A percentile compares a stretch with the other conserved stretches of the same genome.
phyloP scores from a whole-genome alignment of 495 filamentous ascomycete genomes.

The Podospora pseudopauciseta region DNA sequence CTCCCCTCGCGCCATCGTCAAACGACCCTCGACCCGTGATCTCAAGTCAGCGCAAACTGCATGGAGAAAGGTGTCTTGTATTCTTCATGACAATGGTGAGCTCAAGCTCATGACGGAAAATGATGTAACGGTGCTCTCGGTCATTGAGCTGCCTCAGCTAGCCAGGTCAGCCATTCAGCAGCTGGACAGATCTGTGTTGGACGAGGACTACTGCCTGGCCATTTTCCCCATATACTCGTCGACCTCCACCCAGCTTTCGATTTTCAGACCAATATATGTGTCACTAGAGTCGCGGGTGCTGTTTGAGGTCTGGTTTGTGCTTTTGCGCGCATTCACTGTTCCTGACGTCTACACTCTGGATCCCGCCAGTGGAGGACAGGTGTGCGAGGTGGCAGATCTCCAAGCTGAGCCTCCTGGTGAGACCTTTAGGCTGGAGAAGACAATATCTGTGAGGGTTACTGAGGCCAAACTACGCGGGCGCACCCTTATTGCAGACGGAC shows the following conservation, averaged over 20 bases:
- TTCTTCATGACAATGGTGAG: constrained; percentile 89
- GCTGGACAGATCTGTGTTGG: constrained; percentile 85
- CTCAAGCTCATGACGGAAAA: constrained; percentile 86
- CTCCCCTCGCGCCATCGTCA: constrained; percentile 51
- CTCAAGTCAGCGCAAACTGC: constrained; percentile 41
- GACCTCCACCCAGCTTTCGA: constrained; percentile 58
- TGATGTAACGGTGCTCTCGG: constrained; percentile 70
- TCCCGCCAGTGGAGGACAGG: constrained; percentile 32
- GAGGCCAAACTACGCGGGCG: constrained; percentile 54
- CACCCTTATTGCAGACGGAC: constrained; percentile 30
- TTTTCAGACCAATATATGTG: constrained; percentile 75
- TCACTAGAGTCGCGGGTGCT: constrained; percentile 80
- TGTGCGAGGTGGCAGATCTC: constrained; percentile 41
- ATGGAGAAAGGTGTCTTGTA: constrained; percentile 89
- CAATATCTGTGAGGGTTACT: constrained; percentile 51
- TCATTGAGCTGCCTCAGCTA: constrained; percentile 85
- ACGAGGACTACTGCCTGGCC: constrained; percentile 90
- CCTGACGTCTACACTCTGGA: constrained; percentile 79
- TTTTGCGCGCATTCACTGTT: constrained; percentile 87
- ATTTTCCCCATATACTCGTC: constrained; percentile 80
- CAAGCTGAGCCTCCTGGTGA: constrained; percentile 41
- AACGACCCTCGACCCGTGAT: constrained; percentile 47
- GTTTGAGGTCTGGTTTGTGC: constrained; percentile 96
- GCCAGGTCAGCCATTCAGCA: constrained; percentile 86
- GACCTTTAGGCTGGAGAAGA: constrained; percentile 58